Evolutionary conservation across 345 rosid species (phyloP).

Genomic region (Citrus unshiu): DNA sequence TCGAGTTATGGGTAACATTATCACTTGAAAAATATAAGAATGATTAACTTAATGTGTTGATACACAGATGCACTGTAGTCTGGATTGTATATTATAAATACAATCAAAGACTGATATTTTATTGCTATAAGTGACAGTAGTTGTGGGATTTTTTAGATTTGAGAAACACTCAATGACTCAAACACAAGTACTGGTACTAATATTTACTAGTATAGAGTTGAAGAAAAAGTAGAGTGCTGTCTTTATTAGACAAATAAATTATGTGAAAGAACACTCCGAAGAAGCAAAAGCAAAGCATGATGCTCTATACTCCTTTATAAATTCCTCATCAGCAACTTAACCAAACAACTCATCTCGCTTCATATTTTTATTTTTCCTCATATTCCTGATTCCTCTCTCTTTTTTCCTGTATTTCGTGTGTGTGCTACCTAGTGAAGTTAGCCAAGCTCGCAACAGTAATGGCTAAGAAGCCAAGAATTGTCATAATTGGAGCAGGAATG

Average conservation of each 20-base stretch:
- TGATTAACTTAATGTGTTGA: no score
- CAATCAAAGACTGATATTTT: no score
- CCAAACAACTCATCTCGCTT: constrained; percentile 16
- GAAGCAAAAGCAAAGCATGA: constrained; percentile 3
- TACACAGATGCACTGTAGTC: no score
- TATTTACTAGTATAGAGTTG: constrained; percentile 17
- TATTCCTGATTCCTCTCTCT: not conserved
- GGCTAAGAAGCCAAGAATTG: constrained; percentile 88
- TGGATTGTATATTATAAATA: no score
- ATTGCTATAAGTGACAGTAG: no score
- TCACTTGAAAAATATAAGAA: no score
- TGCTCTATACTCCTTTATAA: constrained; percentile 26
- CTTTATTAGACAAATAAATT: constrained; percentile 33
- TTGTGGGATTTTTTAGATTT: no score
- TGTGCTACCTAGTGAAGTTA: not conserved
- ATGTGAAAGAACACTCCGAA: constrained; percentile 6
- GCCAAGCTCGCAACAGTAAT: constrained; percentile 31
- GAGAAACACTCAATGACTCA: not conserved
- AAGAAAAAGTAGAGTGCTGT: constrained; percentile 55
- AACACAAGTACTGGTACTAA: not conserved
- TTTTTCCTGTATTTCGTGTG: not conserved
- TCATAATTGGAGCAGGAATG: constrained; percentile 97
- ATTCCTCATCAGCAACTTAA: constrained; percentile 23
- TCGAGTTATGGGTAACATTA: no score
- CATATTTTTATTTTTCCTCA: constrained; percentile 18